Base-by-base conservation (phyloP, 2,329 filamentous ascomycete species). In the Tolypocladium nubicola region DNA sequence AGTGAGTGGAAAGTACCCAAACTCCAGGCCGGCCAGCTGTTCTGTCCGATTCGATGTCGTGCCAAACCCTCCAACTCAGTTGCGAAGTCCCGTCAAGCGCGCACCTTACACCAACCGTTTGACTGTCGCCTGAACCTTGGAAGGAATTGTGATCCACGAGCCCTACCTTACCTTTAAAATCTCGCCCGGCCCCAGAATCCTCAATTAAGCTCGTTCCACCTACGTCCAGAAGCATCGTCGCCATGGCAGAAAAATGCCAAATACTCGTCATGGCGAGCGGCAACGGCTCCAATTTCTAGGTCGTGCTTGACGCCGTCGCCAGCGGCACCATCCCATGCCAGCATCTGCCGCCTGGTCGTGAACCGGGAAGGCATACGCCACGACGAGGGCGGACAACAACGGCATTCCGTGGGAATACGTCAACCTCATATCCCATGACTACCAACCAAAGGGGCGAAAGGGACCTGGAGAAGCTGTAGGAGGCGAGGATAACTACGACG, bases 241-340 rank as follows among this genome's bases (percentile, higher is more conserved):
- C 41, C 4, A 57, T 55, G 52, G 45, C 56, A 19, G n/a, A 9
- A 6, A 33, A 41, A 23, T 78, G 74, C 65, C 81, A 80, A 57
- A 78, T 89, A 63, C 79, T 85, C 55, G 83, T 89, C 63, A 81
- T 90, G 67, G 86, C 86, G 70, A 87, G 84, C 55, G 86, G 89
- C 70, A 85, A 81, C 61, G 89, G 89, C 64, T 85, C 86, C 50
- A 93, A 93, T 69, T 83, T 92, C 21, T 88, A 93, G 76, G 89
- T 88, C 57, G 79, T 96, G 52, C 75, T 82, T 53, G 76, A 82
- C 61, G 76, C 72, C 53, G 69, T 76, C 35, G 66, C 71, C 9
- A 64, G 67, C 11, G 74, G 71, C 5, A 62, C 64, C 40, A 76
- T 81, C 70, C 9, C 61, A 72, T 54, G 73, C 74, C 53, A 64